Conservation (phyloP, 768 basidiomycete genomes). For the Boletus tomentosulus region DNA sequence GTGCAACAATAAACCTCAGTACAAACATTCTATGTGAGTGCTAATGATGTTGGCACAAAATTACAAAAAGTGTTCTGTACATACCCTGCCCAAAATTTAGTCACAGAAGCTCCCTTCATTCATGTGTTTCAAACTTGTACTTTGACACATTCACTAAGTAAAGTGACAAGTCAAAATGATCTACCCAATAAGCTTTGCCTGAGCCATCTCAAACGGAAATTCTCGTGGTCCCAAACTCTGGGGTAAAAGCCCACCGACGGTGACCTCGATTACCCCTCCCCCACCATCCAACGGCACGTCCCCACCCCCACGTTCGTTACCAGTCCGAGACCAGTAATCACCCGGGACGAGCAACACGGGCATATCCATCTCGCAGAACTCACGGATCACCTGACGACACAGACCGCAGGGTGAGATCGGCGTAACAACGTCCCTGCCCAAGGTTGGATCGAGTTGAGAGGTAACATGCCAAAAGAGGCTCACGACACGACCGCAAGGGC, state of each 20-base stretch:
- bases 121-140: too few relatives aligned
- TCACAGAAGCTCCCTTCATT: too few relatives aligned
- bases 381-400: conserved; percentile 85
- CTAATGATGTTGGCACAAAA: too few relatives aligned
- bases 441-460: background rate
- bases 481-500: conserved; percentile 79
- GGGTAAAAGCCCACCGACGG: conserved; percentile 68
- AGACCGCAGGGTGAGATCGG: conserved; percentile 88
- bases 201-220: background rate
- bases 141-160: too few relatives aligned
- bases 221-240: conserved; percentile 77
- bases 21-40: too few relatives aligned
- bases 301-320: too few relatives aligned
- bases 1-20: too few relatives aligned
- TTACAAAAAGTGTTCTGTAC: too few relatives aligned
- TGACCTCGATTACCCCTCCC: conserved; percentile 52
- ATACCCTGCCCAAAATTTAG: too few relatives aligned
- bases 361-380: conserved; percentile 76
- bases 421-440: conserved; percentile 59
- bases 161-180: too few relatives aligned
- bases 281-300: conserved; percentile 14
- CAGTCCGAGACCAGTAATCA: conserved; percentile 36
- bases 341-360: conserved; percentile 69
- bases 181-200: too few relatives aligned
- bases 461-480: conserved; percentile 26